Evolutionary conservation across 2,329 filamentous ascomycete species (phyloP), one percentile per base, ranked within the genome.

Genomic region (Leptographium flavum): DNA sequence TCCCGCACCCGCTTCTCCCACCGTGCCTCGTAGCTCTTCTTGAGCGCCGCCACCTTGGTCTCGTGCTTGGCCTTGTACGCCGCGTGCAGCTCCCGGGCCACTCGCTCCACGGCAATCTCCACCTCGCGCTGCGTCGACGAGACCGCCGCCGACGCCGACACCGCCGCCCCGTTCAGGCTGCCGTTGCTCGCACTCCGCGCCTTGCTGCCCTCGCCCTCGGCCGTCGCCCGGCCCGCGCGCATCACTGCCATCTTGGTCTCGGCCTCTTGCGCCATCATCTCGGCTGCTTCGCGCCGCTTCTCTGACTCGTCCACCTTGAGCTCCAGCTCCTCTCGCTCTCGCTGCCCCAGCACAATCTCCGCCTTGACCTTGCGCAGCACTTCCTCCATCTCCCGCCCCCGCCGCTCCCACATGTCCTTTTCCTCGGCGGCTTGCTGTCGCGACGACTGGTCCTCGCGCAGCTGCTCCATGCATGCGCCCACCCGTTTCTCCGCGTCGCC

Each of bases 1-100:
- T 90, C 84, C 45, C 76, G 76, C 46, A 90, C 76, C 57, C 83
- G 85, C 70, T 93, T 93, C 63, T 94, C 87, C 76, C 87, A 92
- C 45, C 90, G 80, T 39, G 76, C 75, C 61, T 95, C 87, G 64
- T 96, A 83, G 50, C 75, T 81, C 64, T 81, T 81, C 66, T 82
- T 96, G 52, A 98, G 71, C 4, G 88, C 90, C 1, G 85, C 76
- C 38, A 96, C 90, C 68, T 98, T 98, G 50, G 81, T 86, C 67
- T 96, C 90, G 60, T 98, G 92, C 66, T 98, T 98, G 58, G 83
- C 80, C 67, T 95, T 96, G 73, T 98, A 98, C 11, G 94, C 73
- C 0, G 81, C 74, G 60, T 98, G 92, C 35, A 98, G 73, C 58
- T 98, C 92, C 27, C 87, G 76, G n/a, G 90, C 88, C 35, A 96